Evolutionary conservation across 768 basidiomycete genomes (phyloP).

Genomic region (Mycena vitilis): DNA sequence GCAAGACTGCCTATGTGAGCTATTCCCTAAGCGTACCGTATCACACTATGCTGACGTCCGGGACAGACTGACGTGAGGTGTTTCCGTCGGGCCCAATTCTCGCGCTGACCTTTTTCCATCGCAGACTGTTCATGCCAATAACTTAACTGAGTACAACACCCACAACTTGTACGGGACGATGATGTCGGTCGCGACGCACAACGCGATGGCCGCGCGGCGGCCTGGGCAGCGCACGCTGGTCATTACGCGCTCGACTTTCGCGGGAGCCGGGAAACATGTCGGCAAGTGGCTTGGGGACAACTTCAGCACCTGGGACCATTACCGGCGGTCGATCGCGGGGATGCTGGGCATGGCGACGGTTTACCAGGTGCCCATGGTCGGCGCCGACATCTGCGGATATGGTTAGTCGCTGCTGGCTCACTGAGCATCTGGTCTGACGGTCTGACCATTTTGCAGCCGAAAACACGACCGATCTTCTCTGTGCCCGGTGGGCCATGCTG

Average conservation of each 20-base stretch:
- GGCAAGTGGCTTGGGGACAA: slow-evolving; percentile 85
- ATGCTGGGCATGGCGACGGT: slow-evolving; percentile 75
- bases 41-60: too few species aligned
- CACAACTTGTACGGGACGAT: slow-evolving; percentile 79
- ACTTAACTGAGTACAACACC: slow-evolving; percentile 67
- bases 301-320: slow-evolving; percentile 68
- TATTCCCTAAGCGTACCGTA: too few species aligned
- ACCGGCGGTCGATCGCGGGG: slow-evolving; percentile 69
- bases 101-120: too few species aligned
- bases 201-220: slow-evolving; percentile 71
- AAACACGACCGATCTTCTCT: slow-evolving; percentile 75
- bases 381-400: slow-evolving; percentile 79
- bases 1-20: slow-evolving; percentile 60
- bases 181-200: slow-evolving; percentile 73
- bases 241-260: slow-evolving; percentile 81
- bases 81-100: too few species aligned
- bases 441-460: slow-evolving; percentile 48
- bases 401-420: slow-evolving; percentile 46
- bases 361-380: slow-evolving; percentile 81
- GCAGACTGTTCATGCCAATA: slow-evolving; percentile 63
- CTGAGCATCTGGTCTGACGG: too few species aligned
- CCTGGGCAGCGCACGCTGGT: slow-evolving; percentile 71
- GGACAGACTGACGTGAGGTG: too few species aligned
- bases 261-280: slow-evolving; percentile 73
- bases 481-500: slow-evolving; percentile 81